These are phyloP conservation scores for Ceratocystis cacaofunesta DNA, from an alignment of 2,329 filamentous ascomycete species.

Conservation along the genomic window DNA sequence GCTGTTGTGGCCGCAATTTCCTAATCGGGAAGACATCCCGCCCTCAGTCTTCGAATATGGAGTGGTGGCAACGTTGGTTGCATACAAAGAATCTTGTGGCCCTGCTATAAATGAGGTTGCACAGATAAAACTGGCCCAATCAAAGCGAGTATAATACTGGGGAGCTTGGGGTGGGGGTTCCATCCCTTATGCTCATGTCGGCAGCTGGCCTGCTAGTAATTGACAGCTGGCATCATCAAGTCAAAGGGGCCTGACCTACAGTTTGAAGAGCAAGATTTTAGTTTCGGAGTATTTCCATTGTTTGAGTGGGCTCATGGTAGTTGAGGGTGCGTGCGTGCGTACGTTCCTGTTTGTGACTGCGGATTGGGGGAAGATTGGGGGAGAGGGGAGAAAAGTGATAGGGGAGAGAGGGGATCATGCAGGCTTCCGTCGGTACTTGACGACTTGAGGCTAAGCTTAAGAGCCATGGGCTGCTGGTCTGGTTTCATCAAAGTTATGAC, in stretches of 20 bases:
- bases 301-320: neutral
- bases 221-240: neutral
- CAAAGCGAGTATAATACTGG: neutral
- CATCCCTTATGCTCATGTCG: neutral
- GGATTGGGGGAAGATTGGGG: neutral
- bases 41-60: too few species aligned
- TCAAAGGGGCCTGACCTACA: too few species aligned
- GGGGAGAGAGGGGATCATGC: neutral
- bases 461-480: neutral
- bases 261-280: neutral
- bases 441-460: neutral
- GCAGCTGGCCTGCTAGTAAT: neutral
- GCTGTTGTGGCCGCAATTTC: too few species aligned
- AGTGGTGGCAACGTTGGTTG: too few species aligned
- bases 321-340: neutral
- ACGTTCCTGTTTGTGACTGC: neutral
- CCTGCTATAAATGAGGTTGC: neutral
- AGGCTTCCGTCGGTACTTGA: constrained; percentile 1
- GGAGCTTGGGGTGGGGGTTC: neutral
- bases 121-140: neutral
- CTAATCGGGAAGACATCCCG: too few species aligned
- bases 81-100: neutral
- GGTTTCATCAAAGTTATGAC: neutral
- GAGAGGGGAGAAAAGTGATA: neutral
- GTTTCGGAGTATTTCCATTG: constrained; percentile 4